phyloP scores from a whole-genome alignment of 2,329 filamentous ascomycete species.

The Aspergillus alliaceus region DNA sequence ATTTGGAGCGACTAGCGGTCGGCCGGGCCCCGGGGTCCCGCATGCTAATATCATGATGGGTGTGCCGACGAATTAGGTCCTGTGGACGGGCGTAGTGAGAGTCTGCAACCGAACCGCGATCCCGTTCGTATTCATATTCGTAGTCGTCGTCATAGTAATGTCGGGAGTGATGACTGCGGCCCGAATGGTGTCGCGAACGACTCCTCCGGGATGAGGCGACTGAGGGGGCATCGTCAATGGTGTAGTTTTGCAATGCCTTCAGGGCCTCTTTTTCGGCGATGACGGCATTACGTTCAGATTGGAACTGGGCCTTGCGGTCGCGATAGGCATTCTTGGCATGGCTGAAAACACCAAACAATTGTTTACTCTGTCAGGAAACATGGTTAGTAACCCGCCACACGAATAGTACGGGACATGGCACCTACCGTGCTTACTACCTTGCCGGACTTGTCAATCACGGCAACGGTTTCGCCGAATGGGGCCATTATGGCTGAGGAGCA shows the following conservation, averaged over 20 bases:
- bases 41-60: constrained; percentile 34
- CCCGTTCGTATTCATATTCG: constrained; percentile 32
- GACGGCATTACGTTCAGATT: constrained; percentile 65
- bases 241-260: constrained; percentile 54
- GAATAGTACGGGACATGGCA: constrained; percentile 21
- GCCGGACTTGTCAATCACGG: constrained; percentile 86
- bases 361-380: constrained; percentile 67
- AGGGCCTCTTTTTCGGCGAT: constrained; percentile 60
- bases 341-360: constrained; percentile 85
- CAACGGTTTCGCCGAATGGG: constrained; percentile 67
- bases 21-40: constrained; percentile 26
- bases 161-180: constrained; percentile 23
- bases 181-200: constrained; percentile 31
- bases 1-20: constrained; percentile 29
- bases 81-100: constrained; percentile 21
- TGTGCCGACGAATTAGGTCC: constrained; percentile 39
- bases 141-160: constrained; percentile 17
- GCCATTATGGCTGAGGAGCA: constrained; percentile 22
- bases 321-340: constrained; percentile 86
- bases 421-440: constrained; percentile 86
- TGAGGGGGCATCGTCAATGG: constrained; percentile 49
- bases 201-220: constrained; percentile 46
- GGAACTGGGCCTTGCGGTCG: constrained; percentile 81
- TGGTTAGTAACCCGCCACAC: constrained; percentile 17
- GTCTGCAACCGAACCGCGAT: constrained; percentile 25